Base-by-base conservation (phyloP, 148 eudicot species). In the Rhododendron henanense region DNA sequence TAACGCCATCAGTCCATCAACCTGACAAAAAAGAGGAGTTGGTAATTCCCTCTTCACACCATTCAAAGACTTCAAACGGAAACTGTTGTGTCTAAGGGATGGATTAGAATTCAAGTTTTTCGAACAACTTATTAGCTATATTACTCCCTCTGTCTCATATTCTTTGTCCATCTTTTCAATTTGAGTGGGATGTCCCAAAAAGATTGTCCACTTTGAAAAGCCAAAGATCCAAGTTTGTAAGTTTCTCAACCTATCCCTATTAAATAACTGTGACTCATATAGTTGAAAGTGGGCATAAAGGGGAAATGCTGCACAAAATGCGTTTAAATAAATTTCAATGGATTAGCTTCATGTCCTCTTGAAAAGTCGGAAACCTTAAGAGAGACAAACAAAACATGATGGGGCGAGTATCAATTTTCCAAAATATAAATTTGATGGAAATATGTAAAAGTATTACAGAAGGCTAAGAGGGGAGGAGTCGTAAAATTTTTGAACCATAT, bases 1-100 rank as follows among this genome's bases (percentile, higher is more conserved):
- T 79, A 95, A 81, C n/a, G 97, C 94, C 92, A 93, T 85, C 82
- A 95, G 86, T 90, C 98, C 98, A 78, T 94, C 91, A 82, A 95
- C 98, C 98, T 95, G 89, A 59, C 28, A 86, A 63, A 15, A 61
- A 61, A 63, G 81, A 80, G 10, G 86, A 81, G 57, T 77, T 85
- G 1, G 55, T 51, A 10, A 76, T 37, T 45, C 31, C 5, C 19
- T 15, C 77, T 45, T 23, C 15, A 28, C 14, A 77, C 75, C 78
- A 83, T 74, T 83, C 35, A 18, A 73, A 73, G 33, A 10, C 33
- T 47, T 23, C 79, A 83, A 7, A 45, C 10, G 19, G 61, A 28
- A 71, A 31, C 10, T 81, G 48, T 57, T 21, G 41, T 4, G 13
- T 35, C 83, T 28, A 80, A 55, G 13, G 48, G 65, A 33, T 75